These are phyloP conservation scores for Bolboschoenoplectus hybrid DNA, from an alignment of 202 grass and related monocot species.

Conservation along the genomic window DNA sequence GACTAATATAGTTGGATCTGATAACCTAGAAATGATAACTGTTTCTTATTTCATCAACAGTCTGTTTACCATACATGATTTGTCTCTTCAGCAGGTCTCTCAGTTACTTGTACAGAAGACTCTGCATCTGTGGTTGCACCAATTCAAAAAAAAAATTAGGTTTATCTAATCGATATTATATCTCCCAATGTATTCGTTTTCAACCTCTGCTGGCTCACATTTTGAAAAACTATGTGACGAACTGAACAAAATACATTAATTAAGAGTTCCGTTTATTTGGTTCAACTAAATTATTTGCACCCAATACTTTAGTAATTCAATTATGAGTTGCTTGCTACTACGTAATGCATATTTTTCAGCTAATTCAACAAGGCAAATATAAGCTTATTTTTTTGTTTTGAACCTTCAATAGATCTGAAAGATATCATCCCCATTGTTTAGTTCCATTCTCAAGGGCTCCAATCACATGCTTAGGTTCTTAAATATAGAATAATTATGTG, in stretches of 20 bases:
- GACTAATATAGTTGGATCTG: not conserved
- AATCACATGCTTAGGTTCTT: not conserved
- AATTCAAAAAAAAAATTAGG: constrained; percentile 29
- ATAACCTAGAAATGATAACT: not conserved
- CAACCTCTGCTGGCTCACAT: not conserved
- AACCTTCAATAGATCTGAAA: not conserved
- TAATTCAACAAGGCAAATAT: not conserved
- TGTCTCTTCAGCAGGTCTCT: constrained; percentile 47
- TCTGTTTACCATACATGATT: constrained; percentile 60
- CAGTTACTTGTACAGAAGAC: constrained; percentile 52
- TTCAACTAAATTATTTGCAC: constrained; percentile 12
- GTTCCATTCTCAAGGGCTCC: not conserved
- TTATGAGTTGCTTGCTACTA: not conserved
- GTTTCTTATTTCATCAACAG: constrained; percentile 33
- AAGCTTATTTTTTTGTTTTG: not conserved
- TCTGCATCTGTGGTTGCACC: constrained; percentile 44
- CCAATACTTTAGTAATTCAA: not conserved
- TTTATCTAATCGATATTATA: not conserved
- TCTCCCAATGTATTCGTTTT: not conserved
- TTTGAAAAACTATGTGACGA: not conserved
- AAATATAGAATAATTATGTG: too few relatives aligned
- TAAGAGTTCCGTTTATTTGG: not conserved
- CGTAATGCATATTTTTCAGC: not conserved
- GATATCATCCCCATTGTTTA: not conserved
- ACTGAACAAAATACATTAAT: not conserved